Evolutionary conservation across 2,329 filamentous ascomycete species (phyloP).

Genomic region (Diaporthe longicolla): DNA sequence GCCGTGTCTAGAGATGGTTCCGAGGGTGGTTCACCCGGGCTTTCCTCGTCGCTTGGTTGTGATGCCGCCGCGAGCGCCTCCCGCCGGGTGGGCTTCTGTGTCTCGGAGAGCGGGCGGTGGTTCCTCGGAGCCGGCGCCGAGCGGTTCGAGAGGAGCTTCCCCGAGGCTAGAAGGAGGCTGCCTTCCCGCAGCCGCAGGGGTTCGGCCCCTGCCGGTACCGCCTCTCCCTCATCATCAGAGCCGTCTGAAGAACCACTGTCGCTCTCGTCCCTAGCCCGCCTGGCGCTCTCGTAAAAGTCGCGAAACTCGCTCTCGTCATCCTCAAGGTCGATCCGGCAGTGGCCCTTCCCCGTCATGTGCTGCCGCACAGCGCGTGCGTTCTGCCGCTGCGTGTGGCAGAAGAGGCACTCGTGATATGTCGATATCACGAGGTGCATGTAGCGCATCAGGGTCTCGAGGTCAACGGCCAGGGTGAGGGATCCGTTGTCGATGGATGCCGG

Average conservation of each 20-base stretch:
- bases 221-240: not conserved
- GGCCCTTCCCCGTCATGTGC: constrained; percentile 62
- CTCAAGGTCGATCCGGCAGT: constrained; percentile 57
- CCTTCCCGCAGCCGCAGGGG: constrained; percentile 41
- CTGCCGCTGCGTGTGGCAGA: constrained; percentile 58
- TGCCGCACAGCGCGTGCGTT: constrained; percentile 60
- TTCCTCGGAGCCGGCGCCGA: constrained; percentile 34
- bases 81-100: not conserved
- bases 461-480: constrained; percentile 54
- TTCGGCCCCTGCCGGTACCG: not conserved
- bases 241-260: not conserved
- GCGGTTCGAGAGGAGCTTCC: constrained; percentile 52
- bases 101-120: constrained; percentile 24
- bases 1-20: not conserved
- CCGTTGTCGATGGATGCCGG: constrained; percentile 49
- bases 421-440: constrained; percentile 62
- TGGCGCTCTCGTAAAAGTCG: constrained; percentile 52
- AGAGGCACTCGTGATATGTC: constrained; percentile 62
- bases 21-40: not conserved
- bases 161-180: constrained; percentile 52
- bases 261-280: not conserved
- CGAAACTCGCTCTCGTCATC: constrained; percentile 51
- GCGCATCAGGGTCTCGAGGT: constrained; percentile 59
- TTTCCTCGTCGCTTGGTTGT: not conserved
- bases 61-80: not conserved